Evolutionary conservation across 2,329 filamentous ascomycete species (phyloP), one percentile per base, ranked within the genome.

Genomic region (Endothia cerciana): DNA sequence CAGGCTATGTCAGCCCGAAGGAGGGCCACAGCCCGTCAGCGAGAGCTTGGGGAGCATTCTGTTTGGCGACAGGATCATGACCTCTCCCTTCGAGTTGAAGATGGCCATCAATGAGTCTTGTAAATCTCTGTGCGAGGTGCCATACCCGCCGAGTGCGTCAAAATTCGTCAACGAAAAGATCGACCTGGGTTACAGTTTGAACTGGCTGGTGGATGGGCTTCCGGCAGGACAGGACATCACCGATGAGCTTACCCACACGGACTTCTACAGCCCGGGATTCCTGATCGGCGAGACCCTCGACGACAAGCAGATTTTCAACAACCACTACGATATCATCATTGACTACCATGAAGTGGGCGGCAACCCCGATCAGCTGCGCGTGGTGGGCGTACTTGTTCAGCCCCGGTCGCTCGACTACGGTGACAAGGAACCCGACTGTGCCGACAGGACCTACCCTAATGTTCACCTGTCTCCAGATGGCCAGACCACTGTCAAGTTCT

Each of bases 21-120:
- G 84, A 68, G 92, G 92, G 2, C 89, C 93, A 10, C 78, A 94
- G 76, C 86, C 91, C 81, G 88, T 97, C 28, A 89, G 92, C 49
- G 95, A 97, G 80, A 95, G 92, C 70, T 79, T 99, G 69, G 95
- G 95, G 30, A 97, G 94, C 82, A 99, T 99, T 75, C 80, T 99
- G 61, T 99, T 99, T 73, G 95, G 95, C 71, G 95, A 99, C 80
- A 88, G 95, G 65, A 99, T 99, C 80, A 93, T 93, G 81, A 97
- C 93, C n/a, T 98, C 94, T 43, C 92, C 94, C 0, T 97, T 97
- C 74, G 88, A 97, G 74, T 82, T 98, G 68, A 86, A 88, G 71
- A 97, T 99, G 94, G 88, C 81, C 64, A 82, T 88, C 69, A 95
- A 99, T 76, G 91, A 97, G 78, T 89, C 89, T 0, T 99, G 95